Base-by-base conservation (phyloP, 2,329 filamentous ascomycete species). In the Dendrostoma leiphaemia region DNA sequence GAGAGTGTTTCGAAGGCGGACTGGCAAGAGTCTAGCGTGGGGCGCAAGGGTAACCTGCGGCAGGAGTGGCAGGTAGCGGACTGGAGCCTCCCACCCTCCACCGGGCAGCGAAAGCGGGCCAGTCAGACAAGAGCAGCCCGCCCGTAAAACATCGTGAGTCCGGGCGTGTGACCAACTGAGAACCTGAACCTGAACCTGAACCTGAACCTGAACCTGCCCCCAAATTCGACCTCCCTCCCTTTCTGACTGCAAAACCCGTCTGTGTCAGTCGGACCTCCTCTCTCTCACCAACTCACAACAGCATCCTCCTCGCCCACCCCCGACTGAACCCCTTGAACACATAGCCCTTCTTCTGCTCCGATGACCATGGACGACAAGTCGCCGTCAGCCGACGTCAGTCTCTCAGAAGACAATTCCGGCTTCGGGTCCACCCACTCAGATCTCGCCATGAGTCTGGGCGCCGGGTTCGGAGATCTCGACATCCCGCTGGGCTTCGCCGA, bases 401-500 rank as follows among this genome's bases (percentile, higher is more conserved):
- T 52, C 37, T 55, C 52, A 35, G 56, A 58, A 19, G 44, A 37
- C 37, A 35, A 49, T 34, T 28, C 48, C 48, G 52, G 44, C 32
- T 32, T 58, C 35, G 41, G 32, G 29, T 35, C 54, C 43, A 43
- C 37, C 23, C 10, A 38, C 12, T 45, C 48, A 26, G 48, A 51
- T 4, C 21, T 51, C 29, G 52, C 54, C 31, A 32, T 58, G 32
- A 56, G 46, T 34, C 46, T 58, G 35, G 53, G 56, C 49, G 46
- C 56, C 56, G 56, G 45, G 34, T 48, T 56, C 56, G 56, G 53
- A 46, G 53, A 56, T 32, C 56, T 57, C 54, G 54, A 57, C 49
- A 56, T 48, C 35, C 51, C 53, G 10, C 53, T 59, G n/a, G 57
- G 57, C 28, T 57, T 54, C 34, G 53, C 57, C 4, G 69, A 71